phyloP scores from a whole-genome alignment of 768 basidiomycete genomes.

The Russula lepida region DNA sequence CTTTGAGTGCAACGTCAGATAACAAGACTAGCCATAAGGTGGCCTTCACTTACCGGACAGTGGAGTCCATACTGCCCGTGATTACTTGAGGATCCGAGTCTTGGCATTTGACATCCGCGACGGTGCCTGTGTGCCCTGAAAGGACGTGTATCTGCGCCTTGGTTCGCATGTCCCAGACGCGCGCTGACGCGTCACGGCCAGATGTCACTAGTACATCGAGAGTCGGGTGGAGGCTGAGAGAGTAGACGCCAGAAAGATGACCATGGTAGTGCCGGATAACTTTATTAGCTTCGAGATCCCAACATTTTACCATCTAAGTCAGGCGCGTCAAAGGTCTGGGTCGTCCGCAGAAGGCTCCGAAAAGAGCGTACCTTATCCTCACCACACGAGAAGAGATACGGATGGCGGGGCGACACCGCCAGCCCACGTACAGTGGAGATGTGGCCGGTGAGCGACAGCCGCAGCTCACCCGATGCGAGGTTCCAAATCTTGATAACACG shows the following conservation, averaged over 20 bases:
- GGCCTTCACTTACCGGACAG: constrained; percentile 57
- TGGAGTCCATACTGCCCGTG: constrained; percentile 97
- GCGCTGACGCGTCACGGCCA: constrained; percentile 92
- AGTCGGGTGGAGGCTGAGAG: constrained; percentile 87
- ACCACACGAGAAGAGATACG: constrained; percentile 94
- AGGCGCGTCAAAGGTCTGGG: background rate
- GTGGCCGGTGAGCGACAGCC: constrained; percentile 93
- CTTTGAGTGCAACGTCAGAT: constrained; percentile 31
- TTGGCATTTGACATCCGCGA: constrained; percentile 93
- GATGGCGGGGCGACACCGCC: constrained; percentile 87
- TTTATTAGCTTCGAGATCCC: constrained; percentile 98
- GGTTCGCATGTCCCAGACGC: constrained; percentile 99
- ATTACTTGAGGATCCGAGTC: constrained; percentile 98
- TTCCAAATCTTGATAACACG: constrained; percentile 99
- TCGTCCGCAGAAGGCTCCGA: background rate
- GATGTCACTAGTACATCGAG: constrained; percentile 92
- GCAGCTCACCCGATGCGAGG: constrained; percentile 92
- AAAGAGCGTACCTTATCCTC: constrained; percentile 79
- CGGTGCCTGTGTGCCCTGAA: constrained; percentile 88
- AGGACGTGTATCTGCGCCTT: constrained; percentile 91
- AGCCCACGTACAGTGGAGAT: constrained; percentile 94
- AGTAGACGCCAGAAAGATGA: constrained; percentile 95
- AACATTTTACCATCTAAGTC: constrained; percentile 95
- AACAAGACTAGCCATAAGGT: too few relatives aligned
- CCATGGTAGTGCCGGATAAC: constrained; percentile 99